These are phyloP conservation scores for Xylariaceae sp. DNA, from an alignment of 2,329 filamentous ascomycete genomes.

Conservation along the genomic window DNA sequence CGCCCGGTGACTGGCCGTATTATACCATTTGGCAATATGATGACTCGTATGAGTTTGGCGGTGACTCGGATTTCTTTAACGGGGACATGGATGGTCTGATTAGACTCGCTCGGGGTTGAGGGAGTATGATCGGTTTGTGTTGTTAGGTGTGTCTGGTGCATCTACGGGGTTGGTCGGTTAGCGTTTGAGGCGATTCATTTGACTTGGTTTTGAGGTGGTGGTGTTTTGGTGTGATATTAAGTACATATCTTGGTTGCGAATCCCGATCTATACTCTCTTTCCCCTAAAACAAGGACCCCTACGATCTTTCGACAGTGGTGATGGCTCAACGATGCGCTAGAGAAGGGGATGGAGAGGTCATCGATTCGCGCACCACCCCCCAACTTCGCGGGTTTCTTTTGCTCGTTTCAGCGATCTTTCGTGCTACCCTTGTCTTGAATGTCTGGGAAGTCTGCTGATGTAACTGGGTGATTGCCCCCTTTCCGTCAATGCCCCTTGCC, in stretches of 20 bases:
- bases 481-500: no score
- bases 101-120: constrained; percentile 24
- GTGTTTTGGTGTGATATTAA: no score
- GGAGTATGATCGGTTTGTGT: no score
- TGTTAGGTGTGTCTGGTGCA: no score
- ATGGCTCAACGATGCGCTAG: constrained; percentile 7
- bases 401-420: neutral
- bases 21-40: constrained; percentile 53
- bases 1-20: constrained; percentile 47
- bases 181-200: no score
- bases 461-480: no score
- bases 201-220: no score
- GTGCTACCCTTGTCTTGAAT: neutral
- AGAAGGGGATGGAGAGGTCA: no score
- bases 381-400: neutral
- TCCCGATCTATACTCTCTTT: neutral
- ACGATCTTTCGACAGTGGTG: no score
- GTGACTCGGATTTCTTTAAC: constrained; percentile 49
- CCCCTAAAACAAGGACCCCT: neutral
- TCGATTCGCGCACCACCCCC: neutral
- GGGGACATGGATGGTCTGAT: constrained; percentile 31
- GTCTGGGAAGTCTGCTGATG: no score
- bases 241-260: no score
- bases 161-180: no score
- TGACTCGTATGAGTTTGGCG: constrained; percentile 45